Evolutionary conservation across 768 basidiomycete species (phyloP), one percentile per base, ranked within the genome.

Genomic region (Basidioascus undulatus): DNA sequence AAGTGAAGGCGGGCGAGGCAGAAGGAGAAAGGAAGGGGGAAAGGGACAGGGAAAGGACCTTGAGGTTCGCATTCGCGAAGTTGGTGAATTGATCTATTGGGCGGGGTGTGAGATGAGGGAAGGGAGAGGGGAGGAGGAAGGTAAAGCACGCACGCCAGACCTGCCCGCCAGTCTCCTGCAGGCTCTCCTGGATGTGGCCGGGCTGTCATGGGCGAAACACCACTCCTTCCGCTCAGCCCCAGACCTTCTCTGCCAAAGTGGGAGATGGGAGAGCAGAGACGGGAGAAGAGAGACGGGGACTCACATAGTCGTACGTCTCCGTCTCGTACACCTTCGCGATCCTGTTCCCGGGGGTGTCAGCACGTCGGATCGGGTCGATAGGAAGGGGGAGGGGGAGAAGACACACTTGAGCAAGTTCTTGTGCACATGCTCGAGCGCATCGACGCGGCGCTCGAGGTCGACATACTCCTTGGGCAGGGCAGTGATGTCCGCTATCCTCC

Each of bases 381-480:
- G 28, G 33, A 18, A 32, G 44, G 42, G 26, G 26, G 30, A 41
- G 34, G 12, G 26, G 42, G n/a, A 35, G 37, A 13, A 43, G 34
- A 54, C 62, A 43, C 41, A 68, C 67, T 46, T 37, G 47, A 66
- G 65, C 64, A 69, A 68, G 12, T 57, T 54, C 1, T 39, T 27
- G 35, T 67, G 49, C 2, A 61, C 48, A 13, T 49, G 62, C 48
- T 73, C 71, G 39, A 98, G 70, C 24, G 82, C 83, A 59, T 98
- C 92, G 31, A 96, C 92, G 42, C 83, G 76, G 35, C 74, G 66
- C 60, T 98, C 92, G 48, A 98, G 72, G 55, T 89, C 82, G 53
- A 76, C 86, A 68, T 96, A 98, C 58, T 98, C 89, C n/a, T n/a
- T 81, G 63, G 47, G 6, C 50, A 51, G 20, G 55, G 50, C 12